phyloP scores from a whole-genome alignment of 2,329 filamentous ascomycete species.

The Alternaria dauci region DNA sequence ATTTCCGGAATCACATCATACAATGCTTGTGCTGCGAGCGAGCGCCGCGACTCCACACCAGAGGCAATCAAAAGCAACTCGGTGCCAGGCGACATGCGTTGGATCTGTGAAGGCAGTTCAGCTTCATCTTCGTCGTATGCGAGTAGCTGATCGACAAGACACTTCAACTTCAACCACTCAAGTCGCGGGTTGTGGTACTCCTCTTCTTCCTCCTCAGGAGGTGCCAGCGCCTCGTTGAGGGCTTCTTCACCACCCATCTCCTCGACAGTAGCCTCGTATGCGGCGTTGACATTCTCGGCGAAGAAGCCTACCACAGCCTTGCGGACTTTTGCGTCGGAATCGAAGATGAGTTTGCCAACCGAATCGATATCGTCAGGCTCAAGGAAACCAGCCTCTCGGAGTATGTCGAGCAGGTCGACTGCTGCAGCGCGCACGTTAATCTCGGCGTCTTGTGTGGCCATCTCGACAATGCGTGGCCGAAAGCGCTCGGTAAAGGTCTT shows the following conservation, averaged over 20 bases:
- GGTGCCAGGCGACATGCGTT: conserved; percentile 54
- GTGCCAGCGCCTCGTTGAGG: conserved; percentile 76
- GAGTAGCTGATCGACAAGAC: conserved; percentile 81
- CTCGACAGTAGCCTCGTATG: conserved; percentile 80
- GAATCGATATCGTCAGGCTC: conserved; percentile 92
- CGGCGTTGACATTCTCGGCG: conserved; percentile 82
- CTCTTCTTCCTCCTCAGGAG: conserved; percentile 73
- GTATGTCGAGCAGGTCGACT: conserved; percentile 80
- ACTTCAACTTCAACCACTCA: conserved; percentile 93
- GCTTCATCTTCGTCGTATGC: conserved; percentile 78
- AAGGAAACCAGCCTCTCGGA: conserved; percentile 84
- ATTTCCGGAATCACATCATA: conserved; percentile 84
- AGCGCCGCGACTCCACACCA: conserved; percentile 80
- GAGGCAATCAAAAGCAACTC: conserved; percentile 63
- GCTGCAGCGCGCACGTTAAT: conserved; percentile 79
- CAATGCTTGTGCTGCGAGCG: conserved; percentile 83
- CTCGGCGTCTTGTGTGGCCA: conserved; percentile 87
- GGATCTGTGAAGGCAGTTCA: conserved; percentile 61
- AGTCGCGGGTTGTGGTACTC: conserved; percentile 78
- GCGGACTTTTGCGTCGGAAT: conserved; percentile 82
- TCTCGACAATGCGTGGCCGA: conserved; percentile 85
- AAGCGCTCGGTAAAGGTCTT: conserved; percentile 95
- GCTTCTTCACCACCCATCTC: conserved; percentile 82
- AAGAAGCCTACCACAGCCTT: conserved; percentile 93
- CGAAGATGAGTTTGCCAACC: conserved; percentile 87